phyloP scores from a whole-genome alignment of 1,284 basidiomycete genomes.

The Leucoagaricus sp. region DNA sequence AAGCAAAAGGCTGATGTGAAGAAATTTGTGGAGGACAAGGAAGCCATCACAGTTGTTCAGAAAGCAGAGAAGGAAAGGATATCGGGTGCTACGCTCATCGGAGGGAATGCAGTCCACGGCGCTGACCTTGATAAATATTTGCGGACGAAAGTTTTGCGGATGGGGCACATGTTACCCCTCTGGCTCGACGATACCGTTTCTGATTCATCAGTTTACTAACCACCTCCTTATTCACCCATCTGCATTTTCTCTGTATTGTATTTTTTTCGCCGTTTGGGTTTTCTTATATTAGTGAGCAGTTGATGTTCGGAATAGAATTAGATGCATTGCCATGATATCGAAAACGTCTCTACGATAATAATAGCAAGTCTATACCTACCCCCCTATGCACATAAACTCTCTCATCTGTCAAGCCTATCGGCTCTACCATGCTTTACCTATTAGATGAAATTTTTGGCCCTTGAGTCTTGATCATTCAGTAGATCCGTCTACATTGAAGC shows the following conservation, averaged over 20 bases:
- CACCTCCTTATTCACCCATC: slow-evolving; percentile 21
- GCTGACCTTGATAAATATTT: slow-evolving; percentile 95
- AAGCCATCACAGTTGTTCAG: slow-evolving; percentile 23
- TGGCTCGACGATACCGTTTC: slow-evolving; percentile 39
- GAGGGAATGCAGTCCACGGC: slow-evolving; percentile 78
- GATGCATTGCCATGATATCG: no score
- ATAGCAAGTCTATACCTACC: not conserved
- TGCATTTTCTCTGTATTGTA: slow-evolving; percentile 5
- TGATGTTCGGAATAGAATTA: slow-evolving; percentile 1
- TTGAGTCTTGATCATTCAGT: no score
- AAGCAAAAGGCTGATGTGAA: slow-evolving; percentile 34
- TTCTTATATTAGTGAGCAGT: not conserved
- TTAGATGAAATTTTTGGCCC: no score
- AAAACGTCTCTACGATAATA: not conserved
- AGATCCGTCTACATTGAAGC: no score
- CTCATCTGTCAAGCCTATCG: not conserved
- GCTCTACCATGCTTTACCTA: no score
- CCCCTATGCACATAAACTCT: no score
- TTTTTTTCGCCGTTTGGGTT: not conserved
- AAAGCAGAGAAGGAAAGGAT: slow-evolving; percentile 46
- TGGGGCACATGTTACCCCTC: slow-evolving; percentile 92
- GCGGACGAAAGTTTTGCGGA: slow-evolving; percentile 91
- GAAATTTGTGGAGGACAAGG: slow-evolving; percentile 21
- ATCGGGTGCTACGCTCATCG: slow-evolving; percentile 83
- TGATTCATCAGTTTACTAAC: slow-evolving; percentile 15